phyloP scores from a whole-genome alignment of 2,329 filamentous ascomycete genomes.

The Fusarium pseudograminearum region DNA sequence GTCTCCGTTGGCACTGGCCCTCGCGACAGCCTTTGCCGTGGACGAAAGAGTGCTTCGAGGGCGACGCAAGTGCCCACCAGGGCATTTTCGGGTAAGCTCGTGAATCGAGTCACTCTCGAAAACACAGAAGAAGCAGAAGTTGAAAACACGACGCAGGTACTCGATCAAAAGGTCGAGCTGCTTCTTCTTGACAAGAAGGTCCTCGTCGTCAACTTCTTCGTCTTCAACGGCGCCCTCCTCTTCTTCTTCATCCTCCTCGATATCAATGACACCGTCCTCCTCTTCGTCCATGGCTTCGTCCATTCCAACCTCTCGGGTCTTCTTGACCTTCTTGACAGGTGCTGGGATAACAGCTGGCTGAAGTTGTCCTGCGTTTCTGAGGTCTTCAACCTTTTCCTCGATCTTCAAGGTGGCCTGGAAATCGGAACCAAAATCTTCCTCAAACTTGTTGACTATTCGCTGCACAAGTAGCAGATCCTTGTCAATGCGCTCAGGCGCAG shows the following conservation, averaged over 20 bases:
- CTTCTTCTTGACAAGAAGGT: conserved; percentile 93
- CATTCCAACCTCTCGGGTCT: conserved; percentile 69
- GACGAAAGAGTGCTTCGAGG: conserved; percentile 87
- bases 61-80: conserved; percentile 94
- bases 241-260: conserved; percentile 72
- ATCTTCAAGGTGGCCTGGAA: conserved; percentile 84
- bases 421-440: conserved; percentile 82
- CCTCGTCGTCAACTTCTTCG: conserved; percentile 91
- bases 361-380: conserved; percentile 80
- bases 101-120: conserved; percentile 98
- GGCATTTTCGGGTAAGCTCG: conserved; percentile 94
- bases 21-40: conserved; percentile 84
- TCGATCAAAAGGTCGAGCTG: conserved; percentile 95
- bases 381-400: conserved; percentile 85
- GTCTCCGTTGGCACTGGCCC: conserved; percentile 84
- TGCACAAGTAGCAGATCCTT: conserved; percentile 88
- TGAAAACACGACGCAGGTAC: conserved; percentile 95
- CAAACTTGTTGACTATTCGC: conserved; percentile 85
- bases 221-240: conserved; percentile 84
- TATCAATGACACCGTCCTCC: conserved; percentile 73
- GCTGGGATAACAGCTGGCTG: conserved; percentile 71
- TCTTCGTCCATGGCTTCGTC: conserved; percentile 74
- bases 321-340: conserved; percentile 69
- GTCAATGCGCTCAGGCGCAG: conserved; percentile 90
- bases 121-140: conserved; percentile 99